Base-by-base conservation (phyloP, 2,329 filamentous ascomycete genomes). In the Graphilbum sp. region DNA sequence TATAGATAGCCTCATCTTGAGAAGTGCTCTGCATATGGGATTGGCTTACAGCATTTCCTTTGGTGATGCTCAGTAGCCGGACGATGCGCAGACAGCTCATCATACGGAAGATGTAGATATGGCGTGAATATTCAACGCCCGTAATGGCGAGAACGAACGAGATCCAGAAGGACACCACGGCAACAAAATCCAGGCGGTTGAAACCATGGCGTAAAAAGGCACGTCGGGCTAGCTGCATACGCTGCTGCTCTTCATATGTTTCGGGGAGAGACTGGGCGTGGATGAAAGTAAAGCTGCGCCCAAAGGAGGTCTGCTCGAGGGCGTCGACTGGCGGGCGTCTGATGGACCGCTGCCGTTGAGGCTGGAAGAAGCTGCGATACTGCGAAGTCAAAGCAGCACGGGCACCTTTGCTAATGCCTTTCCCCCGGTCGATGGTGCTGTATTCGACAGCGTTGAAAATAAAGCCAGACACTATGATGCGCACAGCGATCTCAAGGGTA, bases 121-220 rank as follows among this genome's bases (percentile, higher is more conserved):
- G 83, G 37, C 75, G 66, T 3, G 57, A 51, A 43, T 68, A 66
- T 52, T 95, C 83, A 17, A 86, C 54, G 1, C 79, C 75, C 11
- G 71, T 69, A 16, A 87, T 58, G 24, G 75, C 72, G 36, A 98
- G 64, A 11, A 73, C 55, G 50, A 96, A 90, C 2, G 84, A 79
- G 41, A 94, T 79, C 90, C 90, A 98, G 57, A 86, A 98, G 0
- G 88, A 80, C n/a, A 90, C 67, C 8, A 98, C 81, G 2, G 90
- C 92, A 38, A 98, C 65, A 55, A 96, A 95, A 54, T 98, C 90
- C 11, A 96, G 69, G 37, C 90, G 75, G 53, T 96, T 96, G 61
- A 98, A 98, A 1, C 85, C 87, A 56, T 98, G 90, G 15, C 90
- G 76, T 39, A 98, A 62, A 55, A 95, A 96, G 1, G 90, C 92